Evolutionary conservation across 139 green algal genomes (phyloP).

Genomic region (Pedinophyceae sp.): DNA sequence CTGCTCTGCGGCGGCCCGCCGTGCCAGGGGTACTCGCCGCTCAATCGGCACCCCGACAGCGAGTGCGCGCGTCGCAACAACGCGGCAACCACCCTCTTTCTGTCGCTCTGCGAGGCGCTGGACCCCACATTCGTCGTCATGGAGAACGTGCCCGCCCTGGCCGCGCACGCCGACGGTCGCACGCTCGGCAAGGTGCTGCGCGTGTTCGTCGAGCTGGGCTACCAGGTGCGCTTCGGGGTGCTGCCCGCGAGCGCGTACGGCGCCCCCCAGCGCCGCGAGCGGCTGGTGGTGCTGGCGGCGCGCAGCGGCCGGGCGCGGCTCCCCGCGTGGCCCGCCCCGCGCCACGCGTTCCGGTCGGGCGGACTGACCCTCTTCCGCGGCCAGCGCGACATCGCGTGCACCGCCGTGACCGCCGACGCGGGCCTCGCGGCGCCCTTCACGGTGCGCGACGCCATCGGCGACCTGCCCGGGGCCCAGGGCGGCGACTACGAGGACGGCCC

Average conservation of each 20-base stretch:
- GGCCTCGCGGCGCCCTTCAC: conserved; percentile 79
- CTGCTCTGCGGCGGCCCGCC: conserved; percentile 90
- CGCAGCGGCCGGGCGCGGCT: conserved; percentile 58
- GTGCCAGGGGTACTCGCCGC: conserved; percentile 94
- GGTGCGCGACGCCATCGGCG: conserved; percentile 77
- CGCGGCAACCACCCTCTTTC: conserved; percentile 86
- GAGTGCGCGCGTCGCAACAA: conserved; percentile 91
- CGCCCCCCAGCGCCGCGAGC: conserved; percentile 82
- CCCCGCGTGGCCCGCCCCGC: conserved; percentile 67
- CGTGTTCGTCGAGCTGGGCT: conserved; percentile 88
- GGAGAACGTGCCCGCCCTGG: conserved; percentile 96
- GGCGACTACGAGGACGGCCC: conserved; percentile 36
- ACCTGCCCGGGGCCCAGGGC: conserved; percentile 47
- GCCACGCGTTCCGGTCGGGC: conserved; percentile 69
- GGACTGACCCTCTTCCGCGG: conserved; percentile 24
- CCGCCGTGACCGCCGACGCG: conserved; percentile 33
- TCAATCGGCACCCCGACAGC: conserved; percentile 97
- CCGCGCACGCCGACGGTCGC: conserved; percentile 80
- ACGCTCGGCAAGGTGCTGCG: conserved; percentile 82
- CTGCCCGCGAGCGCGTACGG: conserved; percentile 91
- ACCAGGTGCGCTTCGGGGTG: conserved; percentile 94
- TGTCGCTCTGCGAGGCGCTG: conserved; percentile 84
- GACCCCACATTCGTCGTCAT: conserved; percentile 84
- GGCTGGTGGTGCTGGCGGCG: conserved; percentile 88
- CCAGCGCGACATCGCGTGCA: conserved; percentile 24